Base-by-base conservation (phyloP, 2,329 filamentous ascomycete genomes). In the Taxawa tesnikishii region DNA sequence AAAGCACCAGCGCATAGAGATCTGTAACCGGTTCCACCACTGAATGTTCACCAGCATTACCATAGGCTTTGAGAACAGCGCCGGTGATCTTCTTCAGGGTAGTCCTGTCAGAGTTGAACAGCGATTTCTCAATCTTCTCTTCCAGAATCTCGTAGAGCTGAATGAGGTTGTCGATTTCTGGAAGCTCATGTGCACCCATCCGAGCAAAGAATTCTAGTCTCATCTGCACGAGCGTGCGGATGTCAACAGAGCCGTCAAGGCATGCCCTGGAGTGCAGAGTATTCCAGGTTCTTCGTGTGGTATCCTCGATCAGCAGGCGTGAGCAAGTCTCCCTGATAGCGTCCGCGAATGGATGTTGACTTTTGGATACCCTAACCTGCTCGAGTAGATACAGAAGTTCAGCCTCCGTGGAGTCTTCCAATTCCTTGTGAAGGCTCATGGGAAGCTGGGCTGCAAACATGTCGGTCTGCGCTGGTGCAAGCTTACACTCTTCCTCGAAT, bases 1-100 rank as follows among this genome's bases (percentile, higher is more conserved):
- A 75, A 32, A 74, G 59, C 1, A 68, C 60, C 21, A 77, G 59
- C 0, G 65, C 62, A 32, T 75, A 57, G 5, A 76, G 60, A 41
- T 77, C 72, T 1, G 63, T 31, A 9, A 9, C 28, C 11, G 21
- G 16, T 4, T 34, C 32, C 14, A 37, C 30, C 6, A 18, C 17
- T n/a, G n/a, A n/a, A n/a, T n/a, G n/a, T 26, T 32, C 56, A 36
- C 24, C 28, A 32, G 35, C 35, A 6, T 24, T 26, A 4, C 31
- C 33, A 27, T 39, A 39, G 6, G 33, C 28, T 21, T 41, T 31
- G 4, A 34, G 16, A 16, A 40, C 27, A 4, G 32, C 26, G 18
- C 27, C 31, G 16, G 36, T 32, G 4, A 40, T 24, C 15, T 37
- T 32, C 3, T 33, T 31, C 2, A 41, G 17, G 4, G 31, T 29